Evolutionary conservation across 768 basidiomycete species (phyloP).

Genomic region (Clitopilus hobsonii): DNA sequence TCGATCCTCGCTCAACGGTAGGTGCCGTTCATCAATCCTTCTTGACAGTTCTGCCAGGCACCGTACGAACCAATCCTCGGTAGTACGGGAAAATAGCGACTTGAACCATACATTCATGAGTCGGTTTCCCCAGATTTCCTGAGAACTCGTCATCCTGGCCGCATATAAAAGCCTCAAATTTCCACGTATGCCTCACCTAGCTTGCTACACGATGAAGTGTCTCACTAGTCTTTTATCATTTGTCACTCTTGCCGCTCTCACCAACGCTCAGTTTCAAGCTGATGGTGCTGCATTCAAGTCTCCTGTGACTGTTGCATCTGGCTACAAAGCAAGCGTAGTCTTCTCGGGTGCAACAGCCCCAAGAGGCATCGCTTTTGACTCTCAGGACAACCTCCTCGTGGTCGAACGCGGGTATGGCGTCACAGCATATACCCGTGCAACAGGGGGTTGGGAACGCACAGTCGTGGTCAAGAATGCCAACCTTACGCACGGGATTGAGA

Average conservation of each 20-base stretch:
- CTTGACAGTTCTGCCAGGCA: not conserved
- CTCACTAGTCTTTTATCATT: constrained; percentile 3
- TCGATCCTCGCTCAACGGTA: too few relatives aligned
- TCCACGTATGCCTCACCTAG: too few relatives aligned
- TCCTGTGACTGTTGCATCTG: constrained; percentile 29
- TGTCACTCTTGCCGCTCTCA: constrained; percentile 3
- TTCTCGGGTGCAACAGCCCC: constrained; percentile 39
- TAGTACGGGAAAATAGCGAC: not conserved
- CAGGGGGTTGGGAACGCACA: constrained; percentile 28
- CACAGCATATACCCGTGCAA: constrained; percentile 28
- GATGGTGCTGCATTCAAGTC: constrained; percentile 25
- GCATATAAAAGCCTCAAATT: too few relatives aligned
- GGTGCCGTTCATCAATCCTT: not conserved
- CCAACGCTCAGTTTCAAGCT: constrained; percentile 23
- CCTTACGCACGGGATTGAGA: constrained; percentile 39
- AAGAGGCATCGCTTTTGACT: constrained; percentile 37
- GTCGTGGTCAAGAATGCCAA: constrained; percentile 29
- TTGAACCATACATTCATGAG: not conserved
- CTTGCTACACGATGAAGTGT: constrained; percentile 3
- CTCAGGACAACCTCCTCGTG: constrained; percentile 31
- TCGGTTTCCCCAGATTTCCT: not conserved
- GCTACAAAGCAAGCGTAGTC: constrained; percentile 28
- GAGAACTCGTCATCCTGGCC: too few relatives aligned
- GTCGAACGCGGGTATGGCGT: constrained; percentile 39
- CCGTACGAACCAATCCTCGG: not conserved